Evolutionary conservation across 2,329 filamentous ascomycete genomes (phyloP).

Genomic region (Cryoendolithus antarcticus): DNA sequence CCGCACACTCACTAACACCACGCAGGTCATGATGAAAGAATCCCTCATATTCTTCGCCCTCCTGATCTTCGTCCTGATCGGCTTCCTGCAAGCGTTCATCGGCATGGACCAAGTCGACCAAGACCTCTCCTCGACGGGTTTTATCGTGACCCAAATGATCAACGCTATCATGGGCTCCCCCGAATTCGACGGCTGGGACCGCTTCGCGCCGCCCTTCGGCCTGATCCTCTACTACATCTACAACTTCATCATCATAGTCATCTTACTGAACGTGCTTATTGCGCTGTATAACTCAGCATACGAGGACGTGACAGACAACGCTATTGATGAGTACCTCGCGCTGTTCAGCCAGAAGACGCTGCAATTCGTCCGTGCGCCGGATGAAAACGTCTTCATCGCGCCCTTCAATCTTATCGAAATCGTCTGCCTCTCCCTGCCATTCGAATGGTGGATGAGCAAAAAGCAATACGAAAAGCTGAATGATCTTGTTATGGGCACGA

Average conservation of each 20-base stretch:
- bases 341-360: conserved; percentile 90
- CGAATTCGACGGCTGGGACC: conserved; percentile 79
- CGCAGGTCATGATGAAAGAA: conserved; percentile 42
- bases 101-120: conserved; percentile 82
- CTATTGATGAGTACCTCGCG: conserved; percentile 88
- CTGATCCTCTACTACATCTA: conserved; percentile 95
- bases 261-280: conserved; percentile 91
- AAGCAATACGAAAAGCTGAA: conserved; percentile 67
- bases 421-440: conserved; percentile 60
- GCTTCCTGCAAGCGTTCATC: conserved; percentile 87
- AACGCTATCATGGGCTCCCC: conserved; percentile 88
- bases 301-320: conserved; percentile 84
- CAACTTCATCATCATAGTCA: conserved; percentile 91
- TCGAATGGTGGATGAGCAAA: conserved; percentile 92
- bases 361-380: conserved; percentile 90
- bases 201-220: conserved; percentile 85
- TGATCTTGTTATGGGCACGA: conserved; percentile 70
- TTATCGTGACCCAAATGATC: conserved; percentile 70
- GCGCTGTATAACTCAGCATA: conserved; percentile 96
- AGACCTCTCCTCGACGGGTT: conserved; percentile 48
- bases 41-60: conserved; percentile 94
- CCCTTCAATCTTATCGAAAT: conserved; percentile 93
- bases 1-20: background rate
- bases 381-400: conserved; percentile 96
- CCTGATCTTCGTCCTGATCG: conserved; percentile 67